Percentiles rank a stretch among this genome's conserved stretches.
Conservation (phyloP, 1,284 basidiomycete species). For the Veloporphyrellus conicus region DNA sequence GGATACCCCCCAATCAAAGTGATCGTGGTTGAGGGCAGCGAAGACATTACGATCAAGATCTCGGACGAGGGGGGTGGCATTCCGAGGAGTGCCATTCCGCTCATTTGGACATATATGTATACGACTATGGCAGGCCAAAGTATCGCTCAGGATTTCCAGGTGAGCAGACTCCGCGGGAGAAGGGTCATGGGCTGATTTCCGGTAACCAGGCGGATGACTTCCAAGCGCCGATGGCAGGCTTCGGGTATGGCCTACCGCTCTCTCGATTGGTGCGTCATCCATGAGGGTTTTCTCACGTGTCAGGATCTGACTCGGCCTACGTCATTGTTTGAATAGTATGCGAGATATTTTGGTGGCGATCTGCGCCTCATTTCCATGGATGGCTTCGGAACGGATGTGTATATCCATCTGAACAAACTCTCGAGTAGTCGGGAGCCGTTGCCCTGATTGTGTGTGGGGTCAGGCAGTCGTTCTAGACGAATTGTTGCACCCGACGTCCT, state of each 20-base stretch:
- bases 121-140: slow-evolving; percentile 93
- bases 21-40: slow-evolving; percentile 90
- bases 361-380: slow-evolving; percentile 97
- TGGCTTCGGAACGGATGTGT: slow-evolving; percentile 89
- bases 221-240: slow-evolving; percentile 98
- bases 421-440: slow-evolving; percentile 79
- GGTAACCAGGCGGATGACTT: slow-evolving; percentile 56
- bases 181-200: not conserved
- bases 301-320: too few relatives aligned
- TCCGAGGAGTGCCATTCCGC: slow-evolving; percentile 84
- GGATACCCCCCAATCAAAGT: slow-evolving; percentile 93
- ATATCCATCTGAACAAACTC: slow-evolving; percentile 84
- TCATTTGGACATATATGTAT: slow-evolving; percentile 99
- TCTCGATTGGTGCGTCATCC: slow-evolving; percentile 68
- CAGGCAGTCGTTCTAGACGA: too few relatives aligned
- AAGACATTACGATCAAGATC: slow-evolving; percentile 99
- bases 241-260: slow-evolving; percentile 90
- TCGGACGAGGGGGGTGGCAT: slow-evolving; percentile 96
- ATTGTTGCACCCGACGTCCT: too few relatives aligned
- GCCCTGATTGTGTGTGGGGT: slow-evolving; percentile 34
- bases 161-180: slow-evolving; percentile 45
- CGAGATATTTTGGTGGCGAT: slow-evolving; percentile 95
- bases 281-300: too few relatives aligned
- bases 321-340: slow-evolving; percentile 54
- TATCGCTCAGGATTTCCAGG: slow-evolving; percentile 81